Evolutionary conservation across 495 filamentous ascomycete species (phyloP), one percentile per base, ranked within the genome.

Genomic region (Aspergillus incahuasiensis): DNA sequence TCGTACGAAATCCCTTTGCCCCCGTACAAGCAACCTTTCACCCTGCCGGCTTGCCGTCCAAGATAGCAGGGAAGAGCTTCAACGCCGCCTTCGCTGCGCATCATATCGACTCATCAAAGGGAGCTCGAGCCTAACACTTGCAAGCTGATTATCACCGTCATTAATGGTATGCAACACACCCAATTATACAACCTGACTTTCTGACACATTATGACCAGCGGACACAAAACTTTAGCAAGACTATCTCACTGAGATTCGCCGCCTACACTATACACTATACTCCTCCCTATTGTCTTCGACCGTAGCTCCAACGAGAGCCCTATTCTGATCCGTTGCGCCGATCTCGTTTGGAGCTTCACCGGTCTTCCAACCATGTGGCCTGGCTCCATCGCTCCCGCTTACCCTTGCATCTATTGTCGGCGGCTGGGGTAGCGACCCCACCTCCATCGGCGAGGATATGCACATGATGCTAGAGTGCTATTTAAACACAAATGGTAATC

Each of bases 391-490:
- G 16, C 63, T 87, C 2, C 79, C 85, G 0, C 76, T 88, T 16
- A 68, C 76, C 19, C 64, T 88, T 30, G 83, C 81, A 30, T 81
- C 86, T 60, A 71, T 74, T 19, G 85, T 86, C 18, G 81, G 82
- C 7, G 84, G 84, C 24, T 87, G 83, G 84, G 84, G 86, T 58
- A 82, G 79, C 57, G 83, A 81, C 53, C 74, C 81, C 5, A 83
- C 84, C 35, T 83, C 85, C 13, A 87, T 88, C 54, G 85, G 85
- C 46, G 85, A 88, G 63, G 85, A 88, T 59, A 69, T 88, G 64
- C 85, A 88, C 68, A 88, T 35, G 85, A 83, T 86, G 54, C 71
- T 87, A 47, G 87, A 88, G 68, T 88, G 85, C 71, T 88, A 87
- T 69, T 87, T 87, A 52, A 82, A 82, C 5, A 76, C 86, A 1